Conservation (phyloP, 192 early-diverging fungal species). For the Coemansia sp. region DNA sequence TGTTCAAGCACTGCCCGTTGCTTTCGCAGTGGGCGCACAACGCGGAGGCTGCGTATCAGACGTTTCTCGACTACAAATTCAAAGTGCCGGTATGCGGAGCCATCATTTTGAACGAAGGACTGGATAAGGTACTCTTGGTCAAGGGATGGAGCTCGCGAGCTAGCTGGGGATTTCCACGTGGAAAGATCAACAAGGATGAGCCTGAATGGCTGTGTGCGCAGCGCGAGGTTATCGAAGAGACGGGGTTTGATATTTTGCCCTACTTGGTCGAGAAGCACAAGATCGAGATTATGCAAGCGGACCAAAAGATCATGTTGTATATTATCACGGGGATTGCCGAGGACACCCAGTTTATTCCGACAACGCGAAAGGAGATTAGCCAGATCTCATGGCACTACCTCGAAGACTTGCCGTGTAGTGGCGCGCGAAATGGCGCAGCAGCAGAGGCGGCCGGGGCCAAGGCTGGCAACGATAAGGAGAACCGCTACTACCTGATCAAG, state of each 20-base stretch:
- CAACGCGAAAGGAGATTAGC: conserved; percentile 94
- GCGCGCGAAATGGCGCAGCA: conserved; percentile 30
- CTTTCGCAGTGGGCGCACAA: conserved; percentile 85
- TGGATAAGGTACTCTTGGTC: conserved; percentile 82
- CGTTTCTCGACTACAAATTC: conserved; percentile 95
- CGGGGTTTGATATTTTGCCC: conserved; percentile 83
- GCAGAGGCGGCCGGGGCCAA: conserved; percentile 22
- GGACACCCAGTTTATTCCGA: conserved; percentile 73
- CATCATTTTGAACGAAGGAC: conserved; percentile 79
- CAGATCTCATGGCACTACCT: conserved; percentile 69
- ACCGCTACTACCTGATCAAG: conserved; percentile 70
- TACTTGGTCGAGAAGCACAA: conserved; percentile 72
- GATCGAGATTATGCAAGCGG: conserved; percentile 85
- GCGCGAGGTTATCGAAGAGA: conserved; percentile 94
- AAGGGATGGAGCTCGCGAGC: conserved; percentile 87
- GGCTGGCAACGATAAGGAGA: conserved; percentile 38
- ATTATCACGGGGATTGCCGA: conserved; percentile 87
- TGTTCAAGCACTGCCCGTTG: conserved; percentile 90
- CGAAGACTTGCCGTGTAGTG: conserved; percentile 56
- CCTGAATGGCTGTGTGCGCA: conserved; percentile 81
- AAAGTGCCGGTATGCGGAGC: conserved; percentile 97
- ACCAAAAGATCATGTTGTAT: conserved; percentile 88
- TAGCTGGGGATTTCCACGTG: conserved; percentile 98
- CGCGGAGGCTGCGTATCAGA: conserved; percentile 84
- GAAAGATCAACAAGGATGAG: conserved; percentile 98